Conservation (phyloP, 2,329 filamentous ascomycete species). For the Aureobasidium sp. region DNA sequence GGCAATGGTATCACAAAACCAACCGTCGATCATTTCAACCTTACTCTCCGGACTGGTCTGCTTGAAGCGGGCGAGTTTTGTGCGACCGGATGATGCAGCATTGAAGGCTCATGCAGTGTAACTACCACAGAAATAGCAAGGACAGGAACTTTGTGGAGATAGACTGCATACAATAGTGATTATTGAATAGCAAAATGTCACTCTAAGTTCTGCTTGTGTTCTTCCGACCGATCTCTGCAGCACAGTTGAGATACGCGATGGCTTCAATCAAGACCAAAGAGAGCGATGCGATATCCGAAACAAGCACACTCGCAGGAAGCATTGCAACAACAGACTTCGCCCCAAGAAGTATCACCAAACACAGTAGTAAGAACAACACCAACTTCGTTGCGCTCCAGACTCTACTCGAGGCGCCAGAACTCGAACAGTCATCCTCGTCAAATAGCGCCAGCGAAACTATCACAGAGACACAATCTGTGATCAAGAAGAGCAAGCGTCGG, state of each 20-base stretch:
- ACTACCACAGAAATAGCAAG: neutral
- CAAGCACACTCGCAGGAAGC: neutral
- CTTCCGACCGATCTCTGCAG: neutral
- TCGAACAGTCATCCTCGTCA: neutral
- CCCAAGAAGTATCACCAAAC: neutral
- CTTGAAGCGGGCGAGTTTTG: neutral
- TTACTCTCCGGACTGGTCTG: neutral
- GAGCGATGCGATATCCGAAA: neutral
- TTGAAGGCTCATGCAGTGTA: neutral
- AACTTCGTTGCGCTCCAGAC: neutral
- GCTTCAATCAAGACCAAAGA: neutral
- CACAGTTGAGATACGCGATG: neutral
- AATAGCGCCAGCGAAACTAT: neutral
- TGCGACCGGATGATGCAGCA: neutral
- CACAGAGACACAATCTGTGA: neutral
- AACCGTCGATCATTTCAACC: neutral
- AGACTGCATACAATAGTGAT: neutral
- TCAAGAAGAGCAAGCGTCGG: neutral
- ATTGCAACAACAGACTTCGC: neutral
- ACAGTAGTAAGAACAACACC: neutral
- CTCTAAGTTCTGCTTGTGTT: neutral
- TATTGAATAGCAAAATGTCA: neutral
- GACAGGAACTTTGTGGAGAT: neutral
- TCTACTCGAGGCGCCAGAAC: neutral
- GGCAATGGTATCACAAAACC: neutral